These are phyloP conservation scores for Taphrina sp. DNA, from an alignment of 1,139 yeast species.

Conservation along the genomic window DNA sequence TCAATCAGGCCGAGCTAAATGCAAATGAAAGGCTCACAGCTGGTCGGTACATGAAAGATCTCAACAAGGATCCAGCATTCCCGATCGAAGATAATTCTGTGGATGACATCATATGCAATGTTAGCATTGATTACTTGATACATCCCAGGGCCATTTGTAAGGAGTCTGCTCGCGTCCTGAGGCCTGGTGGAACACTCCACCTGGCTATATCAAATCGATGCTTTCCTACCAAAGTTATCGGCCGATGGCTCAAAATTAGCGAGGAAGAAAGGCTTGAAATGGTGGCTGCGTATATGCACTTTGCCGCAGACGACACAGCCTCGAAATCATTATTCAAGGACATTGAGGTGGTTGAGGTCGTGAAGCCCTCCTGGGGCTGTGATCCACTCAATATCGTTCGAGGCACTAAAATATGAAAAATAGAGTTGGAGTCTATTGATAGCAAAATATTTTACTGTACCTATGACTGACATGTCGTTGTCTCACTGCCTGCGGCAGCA, in stretches of 20 bases:
- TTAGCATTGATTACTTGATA: constrained; percentile 27
- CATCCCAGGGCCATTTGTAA: constrained; percentile 22
- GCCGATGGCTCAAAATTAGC: constrained; percentile 17
- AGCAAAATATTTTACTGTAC: too few species aligned
- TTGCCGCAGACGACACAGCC: constrained; percentile 21
- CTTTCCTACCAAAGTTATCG: constrained; percentile 28
- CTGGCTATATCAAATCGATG: constrained; percentile 32
- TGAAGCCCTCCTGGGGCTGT: constrained; percentile 7
- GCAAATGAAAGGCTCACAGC: constrained; percentile 18
- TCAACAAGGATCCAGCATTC: constrained; percentile 11
- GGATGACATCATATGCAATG: constrained; percentile 27
- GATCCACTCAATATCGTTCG: constrained; percentile 29
- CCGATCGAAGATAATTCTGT: constrained; percentile 7
- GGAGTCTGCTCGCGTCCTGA: constrained; percentile 22
- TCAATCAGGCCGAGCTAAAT: constrained; percentile 18
- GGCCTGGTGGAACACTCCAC: constrained; percentile 26
- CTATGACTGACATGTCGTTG: too few species aligned
- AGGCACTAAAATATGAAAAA: constrained; percentile 11
- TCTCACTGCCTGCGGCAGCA: too few species aligned
- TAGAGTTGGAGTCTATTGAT: not conserved
- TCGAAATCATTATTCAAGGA: constrained; percentile 9
- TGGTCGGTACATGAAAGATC: constrained; percentile 15
- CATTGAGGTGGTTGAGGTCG: constrained; percentile 21
- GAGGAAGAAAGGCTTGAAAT: constrained; percentile 29
- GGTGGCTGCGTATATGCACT: constrained; percentile 30